Evolutionary conservation across 179 eudicot species (phyloP), one percentile per base, ranked within the genome.

Genomic region (Nepenthes alata): DNA sequence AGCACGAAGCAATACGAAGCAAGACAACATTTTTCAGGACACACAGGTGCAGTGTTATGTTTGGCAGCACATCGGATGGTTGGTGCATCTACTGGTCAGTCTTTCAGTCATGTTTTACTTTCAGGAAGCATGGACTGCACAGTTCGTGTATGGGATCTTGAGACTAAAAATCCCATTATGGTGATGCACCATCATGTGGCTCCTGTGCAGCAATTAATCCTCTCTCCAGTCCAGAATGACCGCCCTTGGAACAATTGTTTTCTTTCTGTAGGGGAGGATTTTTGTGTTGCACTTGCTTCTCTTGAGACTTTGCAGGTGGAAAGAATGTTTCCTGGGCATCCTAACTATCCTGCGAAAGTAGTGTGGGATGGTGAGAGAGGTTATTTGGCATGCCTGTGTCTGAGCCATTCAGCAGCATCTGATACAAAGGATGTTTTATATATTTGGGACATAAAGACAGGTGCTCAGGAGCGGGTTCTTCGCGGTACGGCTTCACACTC

Each of bases 111-210:
- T 55, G 75, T 89, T 36, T 53, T 93, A 67, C 59, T 93, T 62
- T 93, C 98, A 11, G 98, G 98, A 66, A 87, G 98, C 73, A 72
- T 75, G 79, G 98, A 93, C 69, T 86, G 94, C 67, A 89, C 98
- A 14, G 67, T 93, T 65, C 86, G 95, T 63, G 58, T 93, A 53
- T 93, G 98, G 98, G 89, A 93, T 80, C 84, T 89, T 69, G 87
- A 83, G 64, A 75, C 90, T 65, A 74, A 83, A 59, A 71, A 68
- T 70, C 76, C 74, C 36, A 75, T 89, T 37, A 73, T 67, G 49
- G 82, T 86, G 65, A 68, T 93, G 95, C 98, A 85, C 79, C 98
- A 93, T 72, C 98, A 93, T 82, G 90, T 93, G 41, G 88, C 86
- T 71, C 90, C 98, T 57, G 87, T 93, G 37, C 83, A 88, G 59